A percentile compares a stretch with the other conserved stretches of the same genome.
Evolutionary conservation across 768 basidiomycete genomes (phyloP).

Genomic region (Phanerodontia chrysosporium): DNA sequence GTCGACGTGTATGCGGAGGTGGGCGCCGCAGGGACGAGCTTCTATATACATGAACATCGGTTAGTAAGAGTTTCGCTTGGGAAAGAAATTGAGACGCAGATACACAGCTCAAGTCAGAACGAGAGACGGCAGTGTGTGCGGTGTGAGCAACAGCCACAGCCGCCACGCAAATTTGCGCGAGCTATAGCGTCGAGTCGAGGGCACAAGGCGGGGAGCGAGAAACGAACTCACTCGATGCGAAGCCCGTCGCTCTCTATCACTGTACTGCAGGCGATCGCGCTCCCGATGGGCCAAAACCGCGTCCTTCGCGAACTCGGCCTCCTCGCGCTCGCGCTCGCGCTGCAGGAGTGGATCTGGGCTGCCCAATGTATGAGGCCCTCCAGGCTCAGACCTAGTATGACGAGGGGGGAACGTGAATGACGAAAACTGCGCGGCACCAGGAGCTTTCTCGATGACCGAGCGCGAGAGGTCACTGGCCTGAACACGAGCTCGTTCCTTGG

Average conservation of each 20-base stretch:
- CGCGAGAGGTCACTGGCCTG: neutral
- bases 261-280: constrained; percentile 17
- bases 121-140: neutral
- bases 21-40: neutral
- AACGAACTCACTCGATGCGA: constrained; percentile 8
- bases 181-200: neutral
- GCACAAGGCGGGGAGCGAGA: neutral
- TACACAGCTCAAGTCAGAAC: neutral
- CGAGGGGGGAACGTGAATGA: constrained; percentile 11
- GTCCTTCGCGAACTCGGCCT: constrained; percentile 11
- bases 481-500: neutral
- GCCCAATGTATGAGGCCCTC: neutral
- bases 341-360: neutral
- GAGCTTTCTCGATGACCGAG: constrained; percentile 4
- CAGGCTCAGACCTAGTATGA: neutral
- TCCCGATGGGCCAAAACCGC: constrained; percentile 18
- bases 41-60: neutral
- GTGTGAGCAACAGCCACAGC: neutral
- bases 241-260: neutral
- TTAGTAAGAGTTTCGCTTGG: neutral
- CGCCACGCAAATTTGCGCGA: neutral
- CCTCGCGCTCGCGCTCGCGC: constrained; percentile 9
- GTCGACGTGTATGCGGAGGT: neutral
- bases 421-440: neutral
- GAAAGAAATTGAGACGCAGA: neutral